A percentile compares a stretch with the other conserved stretches of the same genome.
Conservation (phyloP, 2,329 filamentous ascomycete genomes). For the Exophiala lecanii-corni region DNA sequence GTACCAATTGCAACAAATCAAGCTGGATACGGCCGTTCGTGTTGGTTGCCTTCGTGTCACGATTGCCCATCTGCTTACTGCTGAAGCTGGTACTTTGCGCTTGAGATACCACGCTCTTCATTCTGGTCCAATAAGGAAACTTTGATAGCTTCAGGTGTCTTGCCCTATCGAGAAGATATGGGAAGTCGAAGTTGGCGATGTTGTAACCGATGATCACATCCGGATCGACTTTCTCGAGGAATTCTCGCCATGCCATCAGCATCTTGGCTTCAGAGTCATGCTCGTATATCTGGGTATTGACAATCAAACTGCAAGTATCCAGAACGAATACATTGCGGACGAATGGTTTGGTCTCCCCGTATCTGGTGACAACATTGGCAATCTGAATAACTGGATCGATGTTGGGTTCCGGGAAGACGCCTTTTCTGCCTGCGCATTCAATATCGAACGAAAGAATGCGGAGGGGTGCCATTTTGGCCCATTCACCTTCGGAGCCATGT, state of each 20-base stretch:
- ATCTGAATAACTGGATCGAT: slow-evolving; percentile 96
- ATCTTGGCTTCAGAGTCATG: slow-evolving; percentile 79
- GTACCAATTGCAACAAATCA: slow-evolving; percentile 89
- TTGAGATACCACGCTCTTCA: slow-evolving; percentile 66
- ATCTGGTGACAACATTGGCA: slow-evolving; percentile 88
- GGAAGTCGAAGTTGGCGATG: slow-evolving; percentile 97
- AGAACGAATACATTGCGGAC: slow-evolving; percentile 94
- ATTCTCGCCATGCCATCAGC: slow-evolving; percentile 88
- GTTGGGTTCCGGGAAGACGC: slow-evolving; percentile 90
- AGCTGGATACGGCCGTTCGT: slow-evolving; percentile 90
- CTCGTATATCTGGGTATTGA: slow-evolving; percentile 87
- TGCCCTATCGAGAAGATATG: slow-evolving; percentile 85
- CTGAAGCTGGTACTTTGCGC: slow-evolving; percentile 81
- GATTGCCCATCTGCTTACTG: slow-evolving; percentile 97
- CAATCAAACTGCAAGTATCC: slow-evolving; percentile 85
- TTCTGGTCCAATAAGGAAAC: slow-evolving; percentile 84
- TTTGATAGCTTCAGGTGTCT: slow-evolving; percentile 71
- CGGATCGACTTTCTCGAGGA: slow-evolving; percentile 83
- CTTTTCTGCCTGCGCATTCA: slow-evolving; percentile 94
- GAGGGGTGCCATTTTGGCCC: slow-evolving; percentile 95
- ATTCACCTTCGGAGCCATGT: slow-evolving; percentile 85
- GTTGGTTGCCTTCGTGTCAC: slow-evolving; percentile 90
- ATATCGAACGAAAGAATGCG: slow-evolving; percentile 96
- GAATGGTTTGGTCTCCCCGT: slow-evolving; percentile 93
- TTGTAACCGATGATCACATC: slow-evolving; percentile 99